Evolutionary conservation across 495 filamentous ascomycete species (phyloP).

Genomic region (Daldinia vernicosa): DNA sequence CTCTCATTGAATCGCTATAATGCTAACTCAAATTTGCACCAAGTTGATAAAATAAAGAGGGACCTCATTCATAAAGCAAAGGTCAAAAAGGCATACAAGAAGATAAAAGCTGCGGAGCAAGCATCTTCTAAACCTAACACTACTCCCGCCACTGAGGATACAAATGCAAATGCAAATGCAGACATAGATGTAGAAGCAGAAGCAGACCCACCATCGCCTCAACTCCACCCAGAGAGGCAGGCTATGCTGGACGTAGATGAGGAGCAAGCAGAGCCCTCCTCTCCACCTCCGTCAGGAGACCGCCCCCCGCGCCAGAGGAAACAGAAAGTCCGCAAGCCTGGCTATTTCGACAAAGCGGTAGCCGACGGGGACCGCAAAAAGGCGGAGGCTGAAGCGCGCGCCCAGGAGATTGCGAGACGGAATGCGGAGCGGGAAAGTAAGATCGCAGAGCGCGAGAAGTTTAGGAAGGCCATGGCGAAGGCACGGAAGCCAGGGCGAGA

Average conservation of each 20-base stretch:
- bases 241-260: slow-evolving; percentile 62
- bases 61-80: slow-evolving; percentile 93
- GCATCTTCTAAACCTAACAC: slow-evolving; percentile 33
- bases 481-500: slow-evolving; percentile 77
- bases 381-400: slow-evolving; percentile 69
- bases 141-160: slow-evolving; percentile 13
- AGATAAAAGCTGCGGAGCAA: slow-evolving; percentile 74
- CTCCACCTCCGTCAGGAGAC: slow-evolving; percentile 11
- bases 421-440: slow-evolving; percentile 62
- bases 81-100: slow-evolving; percentile 91
- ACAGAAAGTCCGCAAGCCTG: slow-evolving; percentile 61
- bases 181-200: slow-evolving; percentile 39
- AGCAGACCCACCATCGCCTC: slow-evolving; percentile 50
- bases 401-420: slow-evolving; percentile 64
- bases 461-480: slow-evolving; percentile 75
- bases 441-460: slow-evolving; percentile 68
- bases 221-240: slow-evolving; percentile 77
- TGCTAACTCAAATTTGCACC: slow-evolving; percentile 21
- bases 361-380: slow-evolving; percentile 72
- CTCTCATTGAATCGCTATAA: neutral
- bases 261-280: slow-evolving; percentile 38
- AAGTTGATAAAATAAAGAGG: slow-evolving; percentile 92
- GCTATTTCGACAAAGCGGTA: slow-evolving; percentile 79
- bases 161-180: slow-evolving; percentile 11
- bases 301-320: slow-evolving; percentile 42